Conservation (phyloP, 257 asterid species). For the Jaltomata sinuosa region DNA sequence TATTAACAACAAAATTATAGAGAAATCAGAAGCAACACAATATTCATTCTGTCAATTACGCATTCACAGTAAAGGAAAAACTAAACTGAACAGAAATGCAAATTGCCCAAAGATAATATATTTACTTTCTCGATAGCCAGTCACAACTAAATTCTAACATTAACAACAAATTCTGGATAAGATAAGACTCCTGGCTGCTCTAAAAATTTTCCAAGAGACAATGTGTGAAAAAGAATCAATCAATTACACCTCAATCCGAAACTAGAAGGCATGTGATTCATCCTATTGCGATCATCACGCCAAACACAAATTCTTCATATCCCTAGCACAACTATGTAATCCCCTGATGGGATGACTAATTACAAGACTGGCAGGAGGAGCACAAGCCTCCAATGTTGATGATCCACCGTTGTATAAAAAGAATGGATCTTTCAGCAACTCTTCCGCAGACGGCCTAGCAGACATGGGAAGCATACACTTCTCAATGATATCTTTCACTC, state of each 20-base stretch:
- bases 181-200: neutral
- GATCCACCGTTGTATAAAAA: neutral
- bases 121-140: neutral
- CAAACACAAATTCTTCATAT: no score
- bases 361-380: neutral
- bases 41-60: no score
- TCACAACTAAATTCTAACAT: neutral
- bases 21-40: neutral
- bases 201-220: neutral
- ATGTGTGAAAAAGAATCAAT: neutral
- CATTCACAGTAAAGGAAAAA: neutral
- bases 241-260: no score
- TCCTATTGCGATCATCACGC: no score
- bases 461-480: neutral
- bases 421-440: neutral
- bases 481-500: neutral
- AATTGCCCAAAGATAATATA: neutral
- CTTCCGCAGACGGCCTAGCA: neutral
- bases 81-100: neutral
- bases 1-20: no score
- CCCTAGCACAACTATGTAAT: no score
- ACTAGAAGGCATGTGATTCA: no score
- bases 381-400: neutral
- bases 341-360: neutral
- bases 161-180: neutral